These are phyloP conservation scores for Allium cepa DNA, from an alignment of 106 monocot genomes.

Conservation along the genomic window DNA sequence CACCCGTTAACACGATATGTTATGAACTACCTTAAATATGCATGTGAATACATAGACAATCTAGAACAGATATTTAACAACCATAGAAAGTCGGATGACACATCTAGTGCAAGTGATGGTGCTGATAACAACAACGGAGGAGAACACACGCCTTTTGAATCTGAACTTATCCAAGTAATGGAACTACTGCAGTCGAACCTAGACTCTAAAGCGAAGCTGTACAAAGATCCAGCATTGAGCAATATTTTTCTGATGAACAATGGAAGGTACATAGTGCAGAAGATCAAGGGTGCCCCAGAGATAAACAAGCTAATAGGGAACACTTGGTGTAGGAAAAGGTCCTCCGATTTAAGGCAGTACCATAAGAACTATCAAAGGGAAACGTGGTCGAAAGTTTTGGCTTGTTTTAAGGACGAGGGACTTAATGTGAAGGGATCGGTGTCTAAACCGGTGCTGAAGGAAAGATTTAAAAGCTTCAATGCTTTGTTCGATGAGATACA, in stretches of 20 bases:
- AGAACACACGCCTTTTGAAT: conserved; percentile 24
- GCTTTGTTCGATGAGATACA: conserved; percentile 22
- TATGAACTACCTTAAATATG: conserved; percentile 22
- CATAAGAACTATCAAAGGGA: conserved; percentile 30
- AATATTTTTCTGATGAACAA: conserved; percentile 81
- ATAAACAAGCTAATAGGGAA: conserved; percentile 24
- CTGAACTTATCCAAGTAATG: conserved; percentile 39
- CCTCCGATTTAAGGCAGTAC: conserved; percentile 18
- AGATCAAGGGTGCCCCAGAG: conserved; percentile 47
- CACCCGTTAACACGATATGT: conserved; percentile 21
- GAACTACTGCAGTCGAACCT: conserved; percentile 43
- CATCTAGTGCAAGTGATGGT: neutral
- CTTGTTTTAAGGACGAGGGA: conserved; percentile 21
- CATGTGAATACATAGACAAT: conserved; percentile 16
- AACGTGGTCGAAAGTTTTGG: conserved; percentile 19
- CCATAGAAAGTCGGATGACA: neutral
- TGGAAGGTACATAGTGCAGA: conserved; percentile 70
- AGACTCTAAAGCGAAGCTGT: conserved; percentile 54
- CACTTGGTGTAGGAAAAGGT: conserved; percentile 20
- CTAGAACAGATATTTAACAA: conserved; percentile 16
- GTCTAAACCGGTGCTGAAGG: conserved; percentile 15
- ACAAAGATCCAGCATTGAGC: conserved; percentile 49
- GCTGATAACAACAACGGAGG: neutral
- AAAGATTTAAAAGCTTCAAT: conserved; percentile 28
- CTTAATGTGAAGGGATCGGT: conserved; percentile 11